Conservation (phyloP, 805 yeast genomes). For the Candida gorgasii region DNA sequence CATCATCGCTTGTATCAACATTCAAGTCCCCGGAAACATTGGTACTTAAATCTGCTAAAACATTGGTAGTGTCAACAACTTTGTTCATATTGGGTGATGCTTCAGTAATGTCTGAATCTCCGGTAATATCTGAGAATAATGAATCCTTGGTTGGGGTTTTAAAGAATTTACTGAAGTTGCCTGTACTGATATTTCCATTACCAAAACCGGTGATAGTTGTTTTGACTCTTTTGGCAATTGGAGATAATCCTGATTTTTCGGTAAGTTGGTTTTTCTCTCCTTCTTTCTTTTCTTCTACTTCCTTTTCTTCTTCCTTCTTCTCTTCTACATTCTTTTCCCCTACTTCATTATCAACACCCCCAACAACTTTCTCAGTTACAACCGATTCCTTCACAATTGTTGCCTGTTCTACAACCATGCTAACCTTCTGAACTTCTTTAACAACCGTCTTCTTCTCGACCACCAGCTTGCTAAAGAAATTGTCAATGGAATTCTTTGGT, state of each 20-base stretch:
- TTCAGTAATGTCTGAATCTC: conserved; percentile 37
- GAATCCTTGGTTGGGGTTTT: conserved; percentile 3
- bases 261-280: not conserved
- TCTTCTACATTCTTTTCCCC: not conserved
- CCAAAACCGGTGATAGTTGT: conserved; percentile 4
- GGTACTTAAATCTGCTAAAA: conserved; percentile 17
- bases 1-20: conserved; percentile 19
- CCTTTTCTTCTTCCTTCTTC: not conserved
- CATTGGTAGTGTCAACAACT: conserved; percentile 10
- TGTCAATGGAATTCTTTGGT: conserved; percentile 11
- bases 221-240: conserved; percentile 16
- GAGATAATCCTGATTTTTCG: conserved; percentile 14
- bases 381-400: too few species aligned
- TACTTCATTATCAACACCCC: too few species aligned
- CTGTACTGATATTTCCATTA: conserved; percentile 9
- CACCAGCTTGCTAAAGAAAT: conserved; percentile 4
- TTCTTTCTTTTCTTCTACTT: not conserved
- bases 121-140: conserved; percentile 16
- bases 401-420: too few species aligned
- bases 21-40: too few species aligned
- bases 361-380: too few species aligned
- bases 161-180: conserved; percentile 11
- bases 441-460: too few species aligned
- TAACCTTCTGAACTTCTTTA: too few species aligned
- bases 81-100: conserved; percentile 23